These are phyloP conservation scores for Sideroxylon spinosum DNA, from an alignment of 179 eudicot species.

Conservation along the genomic window DNA sequence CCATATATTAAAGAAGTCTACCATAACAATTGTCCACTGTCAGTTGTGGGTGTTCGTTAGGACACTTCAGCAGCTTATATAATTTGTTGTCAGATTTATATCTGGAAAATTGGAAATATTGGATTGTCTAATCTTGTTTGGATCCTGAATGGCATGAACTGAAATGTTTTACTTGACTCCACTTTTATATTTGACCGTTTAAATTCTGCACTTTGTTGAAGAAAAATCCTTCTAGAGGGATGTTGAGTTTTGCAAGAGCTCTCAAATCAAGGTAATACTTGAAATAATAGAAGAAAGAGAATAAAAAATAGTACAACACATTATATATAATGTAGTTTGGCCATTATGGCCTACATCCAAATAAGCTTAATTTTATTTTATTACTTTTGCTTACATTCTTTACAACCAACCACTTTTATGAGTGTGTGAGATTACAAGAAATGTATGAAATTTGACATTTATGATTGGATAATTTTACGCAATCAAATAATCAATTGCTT, in stretches of 20 bases:
- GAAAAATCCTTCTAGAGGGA: background rate
- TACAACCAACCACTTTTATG: no score
- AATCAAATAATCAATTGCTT: background rate
- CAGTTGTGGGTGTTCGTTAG: background rate
- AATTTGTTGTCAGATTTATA: background rate
- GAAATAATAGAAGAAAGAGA: no score
- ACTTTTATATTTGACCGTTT: background rate
- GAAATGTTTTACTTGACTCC: background rate
- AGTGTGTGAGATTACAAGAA: no score
- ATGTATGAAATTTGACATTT: no score
- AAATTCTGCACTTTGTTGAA: background rate
- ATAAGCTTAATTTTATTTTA: no score
- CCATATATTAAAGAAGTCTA: background rate
- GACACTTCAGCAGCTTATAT: background rate
- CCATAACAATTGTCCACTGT: conserved; percentile 12
- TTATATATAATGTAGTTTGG: no score
- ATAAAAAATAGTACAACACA: no score
- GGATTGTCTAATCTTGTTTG: background rate
- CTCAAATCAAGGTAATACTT: no score
- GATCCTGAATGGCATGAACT: background rate
- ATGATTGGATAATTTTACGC: no score
- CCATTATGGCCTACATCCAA: no score
- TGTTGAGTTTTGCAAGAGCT: background rate
- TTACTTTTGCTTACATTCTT: no score
- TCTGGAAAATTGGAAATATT: background rate